These are phyloP conservation scores for Kuraishia capsulata DNA, from an alignment of 805 yeast species.

Conservation along the genomic window DNA sequence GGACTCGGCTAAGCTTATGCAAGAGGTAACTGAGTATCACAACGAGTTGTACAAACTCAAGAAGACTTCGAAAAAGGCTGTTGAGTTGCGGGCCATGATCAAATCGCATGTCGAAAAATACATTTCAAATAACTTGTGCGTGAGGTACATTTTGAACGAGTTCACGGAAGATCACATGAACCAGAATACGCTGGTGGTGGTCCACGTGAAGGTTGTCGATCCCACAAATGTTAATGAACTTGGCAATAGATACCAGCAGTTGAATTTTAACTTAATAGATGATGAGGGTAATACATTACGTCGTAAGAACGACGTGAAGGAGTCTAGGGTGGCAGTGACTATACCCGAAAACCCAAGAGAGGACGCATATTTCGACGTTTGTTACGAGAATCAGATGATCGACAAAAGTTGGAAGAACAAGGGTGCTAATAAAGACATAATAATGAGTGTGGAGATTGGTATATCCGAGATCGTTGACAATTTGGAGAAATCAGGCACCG, in stretches of 20 bases:
- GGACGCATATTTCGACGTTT: conserved; percentile 16
- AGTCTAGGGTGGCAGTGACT: conserved; percentile 11
- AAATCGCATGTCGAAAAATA: neutral
- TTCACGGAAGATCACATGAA: conserved; percentile 1
- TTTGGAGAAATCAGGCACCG: conserved; percentile 12
- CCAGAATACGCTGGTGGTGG: conserved; percentile 1
- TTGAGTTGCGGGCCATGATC: neutral
- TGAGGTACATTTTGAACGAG: conserved; percentile 1
- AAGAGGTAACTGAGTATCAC: neutral
- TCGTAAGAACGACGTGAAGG: conserved; percentile 13
- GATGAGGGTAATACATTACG: conserved; percentile 16
- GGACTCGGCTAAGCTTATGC: neutral
- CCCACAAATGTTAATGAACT: conserved; percentile 5
- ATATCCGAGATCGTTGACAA: conserved; percentile 13
- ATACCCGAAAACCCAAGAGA: conserved; percentile 11
- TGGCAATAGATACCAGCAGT: conserved; percentile 11
- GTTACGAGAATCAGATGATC: conserved; percentile 19
- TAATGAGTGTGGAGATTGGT: conserved; percentile 16
- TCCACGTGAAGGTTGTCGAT: neutral
- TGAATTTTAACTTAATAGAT: conserved; percentile 19
- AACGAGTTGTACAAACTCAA: neutral
- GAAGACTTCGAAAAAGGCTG: neutral
- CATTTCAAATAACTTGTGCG: neutral
- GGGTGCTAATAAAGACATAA: conserved; percentile 9
- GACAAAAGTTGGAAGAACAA: conserved; percentile 20